These are phyloP conservation scores for Aspergillus nidulans DNA, from an alignment of 495 filamentous ascomycete species.

Conservation along the genomic window DNA sequence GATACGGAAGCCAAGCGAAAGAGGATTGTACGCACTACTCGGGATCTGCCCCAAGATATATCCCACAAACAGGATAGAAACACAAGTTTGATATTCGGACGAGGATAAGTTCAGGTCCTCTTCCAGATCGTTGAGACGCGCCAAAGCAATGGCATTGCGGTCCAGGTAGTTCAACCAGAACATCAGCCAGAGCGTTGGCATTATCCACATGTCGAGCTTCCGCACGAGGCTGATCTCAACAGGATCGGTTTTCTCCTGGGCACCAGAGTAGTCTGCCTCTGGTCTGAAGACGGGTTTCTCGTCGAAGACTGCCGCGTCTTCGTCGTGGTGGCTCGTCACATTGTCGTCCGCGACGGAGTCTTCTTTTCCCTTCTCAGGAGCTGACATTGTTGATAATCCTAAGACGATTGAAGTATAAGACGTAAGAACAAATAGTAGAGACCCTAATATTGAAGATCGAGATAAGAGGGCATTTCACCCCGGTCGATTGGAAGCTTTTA, in stretches of 20 bases:
- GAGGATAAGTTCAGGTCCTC: slow-evolving; percentile 37
- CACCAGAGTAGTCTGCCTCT: slow-evolving; percentile 44
- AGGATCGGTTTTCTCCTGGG: slow-evolving; percentile 35
- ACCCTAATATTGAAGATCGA: too few relatives aligned
- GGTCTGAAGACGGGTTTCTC: too few relatives aligned
- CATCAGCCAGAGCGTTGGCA: slow-evolving; percentile 46
- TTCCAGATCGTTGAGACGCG: slow-evolving; percentile 32
- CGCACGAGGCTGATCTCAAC: slow-evolving; percentile 41
- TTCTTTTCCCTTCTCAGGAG: too few relatives aligned
- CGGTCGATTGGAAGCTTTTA: too few relatives aligned
- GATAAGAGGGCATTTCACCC: too few relatives aligned
- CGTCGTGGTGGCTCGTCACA: too few relatives aligned
- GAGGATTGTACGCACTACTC: slow-evolving; percentile 19
- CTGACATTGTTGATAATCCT: too few relatives aligned
- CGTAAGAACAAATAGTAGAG: too few relatives aligned
- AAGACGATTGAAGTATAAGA: too few relatives aligned
- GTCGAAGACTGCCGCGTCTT: too few relatives aligned
- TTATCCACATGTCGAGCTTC: slow-evolving; percentile 45
- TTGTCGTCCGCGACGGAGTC: too few relatives aligned
- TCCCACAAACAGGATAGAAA: slow-evolving; percentile 53
- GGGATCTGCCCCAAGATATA: slow-evolving; percentile 20
- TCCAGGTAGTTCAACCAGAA: slow-evolving; percentile 48
- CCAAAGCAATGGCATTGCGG: slow-evolving; percentile 31
- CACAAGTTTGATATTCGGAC: slow-evolving; percentile 47
- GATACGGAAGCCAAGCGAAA: too few relatives aligned